Evolutionary conservation across 2,329 filamentous ascomycete species (phyloP).

Genomic region (Exophiala alcalophila): DNA sequence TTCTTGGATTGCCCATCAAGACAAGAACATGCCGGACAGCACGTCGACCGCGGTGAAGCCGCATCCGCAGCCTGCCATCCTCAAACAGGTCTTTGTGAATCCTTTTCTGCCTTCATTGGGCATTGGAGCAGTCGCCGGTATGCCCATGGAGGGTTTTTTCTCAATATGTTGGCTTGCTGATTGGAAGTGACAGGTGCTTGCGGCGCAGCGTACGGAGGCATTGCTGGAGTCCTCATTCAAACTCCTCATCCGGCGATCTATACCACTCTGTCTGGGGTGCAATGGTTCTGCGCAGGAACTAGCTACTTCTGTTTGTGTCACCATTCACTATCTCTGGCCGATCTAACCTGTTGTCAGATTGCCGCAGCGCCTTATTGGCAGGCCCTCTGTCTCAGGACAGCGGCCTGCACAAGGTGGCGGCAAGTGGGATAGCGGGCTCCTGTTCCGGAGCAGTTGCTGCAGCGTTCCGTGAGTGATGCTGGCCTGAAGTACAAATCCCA

Average conservation of each 20-base stretch:
- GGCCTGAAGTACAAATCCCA: not conserved
- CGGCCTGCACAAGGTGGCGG: slow-evolving; percentile 28
- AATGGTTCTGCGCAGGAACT: slow-evolving; percentile 76
- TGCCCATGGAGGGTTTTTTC: too few relatives aligned
- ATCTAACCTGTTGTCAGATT: slow-evolving; percentile 7
- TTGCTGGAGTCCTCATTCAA: slow-evolving; percentile 68
- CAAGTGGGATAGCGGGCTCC: slow-evolving; percentile 27
- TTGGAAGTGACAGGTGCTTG: slow-evolving; percentile 55
- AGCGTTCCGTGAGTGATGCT: slow-evolving; percentile 22
- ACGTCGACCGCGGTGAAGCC: too few relatives aligned
- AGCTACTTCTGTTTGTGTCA: slow-evolving; percentile 67
- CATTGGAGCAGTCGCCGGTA: slow-evolving; percentile 60
- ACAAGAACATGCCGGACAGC: too few relatives aligned
- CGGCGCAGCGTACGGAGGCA: slow-evolving; percentile 64
- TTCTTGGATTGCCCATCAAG: too few relatives aligned
- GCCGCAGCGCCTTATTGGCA: slow-evolving; percentile 14
- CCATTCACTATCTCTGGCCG: not conserved
- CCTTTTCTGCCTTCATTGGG: slow-evolving; percentile 48
- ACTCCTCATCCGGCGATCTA: slow-evolving; percentile 65
- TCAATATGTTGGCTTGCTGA: too few relatives aligned
- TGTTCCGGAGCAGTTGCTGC: slow-evolving; percentile 23
- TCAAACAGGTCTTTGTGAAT: slow-evolving; percentile 1
- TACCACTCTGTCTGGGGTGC: slow-evolving; percentile 67
- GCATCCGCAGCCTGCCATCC: not conserved
- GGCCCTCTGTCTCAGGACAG: slow-evolving; percentile 25